Conservation (phyloP, 2,329 filamentous ascomycete species). For the Ophiostoma sp. region DNA sequence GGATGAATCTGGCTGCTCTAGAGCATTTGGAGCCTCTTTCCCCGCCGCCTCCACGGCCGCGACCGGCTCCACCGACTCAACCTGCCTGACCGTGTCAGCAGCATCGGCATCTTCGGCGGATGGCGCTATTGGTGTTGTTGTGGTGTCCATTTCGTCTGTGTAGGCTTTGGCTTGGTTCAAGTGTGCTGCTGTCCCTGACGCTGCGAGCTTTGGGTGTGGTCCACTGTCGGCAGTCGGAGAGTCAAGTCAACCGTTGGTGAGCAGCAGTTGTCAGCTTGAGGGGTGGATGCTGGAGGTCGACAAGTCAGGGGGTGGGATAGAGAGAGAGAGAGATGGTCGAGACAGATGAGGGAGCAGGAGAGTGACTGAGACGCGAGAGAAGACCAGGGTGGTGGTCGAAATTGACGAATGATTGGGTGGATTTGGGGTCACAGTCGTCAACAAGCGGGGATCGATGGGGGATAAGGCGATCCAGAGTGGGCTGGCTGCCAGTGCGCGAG, state of each 20-base stretch:
- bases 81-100: not conserved
- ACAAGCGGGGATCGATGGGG: not conserved
- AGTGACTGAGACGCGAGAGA: not conserved
- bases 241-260: not conserved
- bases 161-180: not conserved
- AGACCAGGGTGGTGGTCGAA: slow-evolving; percentile 4
- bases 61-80: not conserved
- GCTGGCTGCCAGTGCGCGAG: not conserved
- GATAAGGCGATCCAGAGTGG: not conserved
- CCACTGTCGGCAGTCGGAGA: not conserved
- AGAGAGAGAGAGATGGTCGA: not conserved
- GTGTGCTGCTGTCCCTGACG: not conserved
- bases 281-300: no score
- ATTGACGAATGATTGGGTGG: slow-evolving; percentile 14
- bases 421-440: not conserved
- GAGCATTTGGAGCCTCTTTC: not conserved
- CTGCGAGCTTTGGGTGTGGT: not conserved
- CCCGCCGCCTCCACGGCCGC: not conserved
- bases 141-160: slow-evolving; percentile 14
- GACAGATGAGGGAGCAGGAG: not conserved
- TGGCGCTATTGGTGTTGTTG: slow-evolving; percentile 17
- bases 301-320: not conserved
- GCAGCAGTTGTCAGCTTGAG: not conserved
- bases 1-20: not conserved
- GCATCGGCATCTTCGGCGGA: not conserved